Conservation (phyloP, 2,329 filamentous ascomycete species). For the Leptographium wingfieldii region DNA sequence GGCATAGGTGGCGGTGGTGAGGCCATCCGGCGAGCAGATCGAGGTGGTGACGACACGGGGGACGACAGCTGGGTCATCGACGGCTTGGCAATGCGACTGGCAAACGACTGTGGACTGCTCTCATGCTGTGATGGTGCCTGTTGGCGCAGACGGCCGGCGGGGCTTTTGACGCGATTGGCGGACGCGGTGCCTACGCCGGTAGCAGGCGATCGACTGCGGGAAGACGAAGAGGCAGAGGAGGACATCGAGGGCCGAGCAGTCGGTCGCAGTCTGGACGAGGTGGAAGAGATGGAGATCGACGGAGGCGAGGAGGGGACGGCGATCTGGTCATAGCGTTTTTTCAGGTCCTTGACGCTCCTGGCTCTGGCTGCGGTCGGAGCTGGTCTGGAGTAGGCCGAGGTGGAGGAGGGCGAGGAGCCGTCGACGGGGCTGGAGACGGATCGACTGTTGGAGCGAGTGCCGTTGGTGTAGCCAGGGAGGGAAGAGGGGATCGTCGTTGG, state of each 20-base stretch:
- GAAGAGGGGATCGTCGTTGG: conserved; percentile 15
- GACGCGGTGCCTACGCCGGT: background rate
- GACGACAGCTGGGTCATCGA: conserved; percentile 30
- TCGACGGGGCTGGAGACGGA: conserved; percentile 44
- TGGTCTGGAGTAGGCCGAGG: conserved; percentile 9
- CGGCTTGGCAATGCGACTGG: conserved; percentile 41
- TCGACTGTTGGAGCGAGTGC: conserved; percentile 31
- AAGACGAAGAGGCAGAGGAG: background rate
- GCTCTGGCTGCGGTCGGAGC: conserved; percentile 23
- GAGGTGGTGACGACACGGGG: conserved; percentile 17
- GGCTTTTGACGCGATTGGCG: background rate
- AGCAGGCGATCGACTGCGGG: background rate
- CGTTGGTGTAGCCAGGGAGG: conserved; percentile 26
- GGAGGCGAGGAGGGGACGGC: conserved; percentile 10
- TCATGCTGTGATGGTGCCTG: background rate
- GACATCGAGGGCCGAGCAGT: background rate
- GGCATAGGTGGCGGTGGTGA: conserved; percentile 23
- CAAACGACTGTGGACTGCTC: conserved; percentile 12
- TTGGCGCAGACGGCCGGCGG: background rate
- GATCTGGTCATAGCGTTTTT: conserved; percentile 63
- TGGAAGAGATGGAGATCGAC: background rate
- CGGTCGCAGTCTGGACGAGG: background rate
- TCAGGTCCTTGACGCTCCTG: conserved; percentile 68
- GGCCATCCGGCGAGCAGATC: background rate
- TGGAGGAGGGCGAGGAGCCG: conserved; percentile 20